A percentile compares a stretch with the other conserved stretches of the same genome.
Conservation (phyloP, 306 rosid genomes). For the Pyrus pyrifolia region DNA sequence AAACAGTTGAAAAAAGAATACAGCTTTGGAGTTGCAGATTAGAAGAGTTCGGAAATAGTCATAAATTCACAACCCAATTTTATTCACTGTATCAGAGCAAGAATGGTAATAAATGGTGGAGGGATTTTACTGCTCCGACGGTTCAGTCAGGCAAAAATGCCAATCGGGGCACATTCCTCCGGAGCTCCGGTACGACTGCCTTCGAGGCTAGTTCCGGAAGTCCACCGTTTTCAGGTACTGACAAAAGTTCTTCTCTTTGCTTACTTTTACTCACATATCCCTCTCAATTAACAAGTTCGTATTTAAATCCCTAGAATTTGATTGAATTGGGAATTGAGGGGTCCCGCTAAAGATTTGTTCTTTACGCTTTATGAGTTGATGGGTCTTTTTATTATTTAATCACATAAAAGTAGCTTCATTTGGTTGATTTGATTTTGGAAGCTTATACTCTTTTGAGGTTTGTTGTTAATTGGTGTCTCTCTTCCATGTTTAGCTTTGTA, state of each 20-base stretch:
- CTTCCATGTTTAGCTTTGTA: background rate
- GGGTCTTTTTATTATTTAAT: background rate
- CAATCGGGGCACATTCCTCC: background rate
- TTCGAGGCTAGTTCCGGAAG: background rate
- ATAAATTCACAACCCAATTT: background rate
- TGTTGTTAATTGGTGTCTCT: background rate
- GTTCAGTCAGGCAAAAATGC: background rate
- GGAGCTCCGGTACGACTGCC: background rate
- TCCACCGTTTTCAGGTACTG: background rate
- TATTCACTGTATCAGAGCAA: background rate
- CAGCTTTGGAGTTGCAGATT: background rate
- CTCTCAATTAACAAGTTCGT: background rate
- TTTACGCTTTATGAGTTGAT: background rate
- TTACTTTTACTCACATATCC: background rate
- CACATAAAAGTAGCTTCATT: background rate
- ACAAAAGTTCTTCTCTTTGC: background rate
- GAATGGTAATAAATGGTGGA: background rate
- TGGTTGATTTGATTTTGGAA: background rate
- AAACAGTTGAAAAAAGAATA: background rate
- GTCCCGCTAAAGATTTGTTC: background rate
- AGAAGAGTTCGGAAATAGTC: background rate
- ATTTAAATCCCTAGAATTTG: background rate
- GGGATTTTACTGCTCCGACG: background rate
- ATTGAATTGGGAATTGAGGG: background rate
- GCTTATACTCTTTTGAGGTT: background rate